These are phyloP conservation scores for Arachnopeziza araneosa DNA, from an alignment of 2,329 filamentous ascomycete genomes.

Conservation along the genomic window DNA sequence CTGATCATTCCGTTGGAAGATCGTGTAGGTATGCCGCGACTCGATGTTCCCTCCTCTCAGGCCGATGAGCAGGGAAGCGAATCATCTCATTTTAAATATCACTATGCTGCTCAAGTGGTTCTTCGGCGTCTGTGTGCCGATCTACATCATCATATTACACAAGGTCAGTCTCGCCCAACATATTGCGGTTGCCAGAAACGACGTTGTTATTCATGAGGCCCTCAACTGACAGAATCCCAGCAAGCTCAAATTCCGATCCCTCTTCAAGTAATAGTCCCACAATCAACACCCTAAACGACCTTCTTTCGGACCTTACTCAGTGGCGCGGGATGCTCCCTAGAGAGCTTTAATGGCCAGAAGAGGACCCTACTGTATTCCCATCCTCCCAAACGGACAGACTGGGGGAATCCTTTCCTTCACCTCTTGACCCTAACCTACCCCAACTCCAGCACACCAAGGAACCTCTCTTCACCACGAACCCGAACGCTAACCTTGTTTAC, in stretches of 20 bases:
- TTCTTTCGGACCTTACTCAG: conserved; percentile 48
- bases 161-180: conserved; percentile 37
- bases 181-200: background rate
- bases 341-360: conserved; percentile 52
- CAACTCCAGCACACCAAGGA: conserved; percentile 19
- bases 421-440: conserved; percentile 19
- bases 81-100: conserved; percentile 48
- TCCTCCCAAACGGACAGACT: conserved; percentile 19
- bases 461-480: conserved; percentile 42
- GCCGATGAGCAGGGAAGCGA: conserved; percentile 44
- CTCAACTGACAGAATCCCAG: conserved; percentile 1
- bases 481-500: conserved; percentile 37
- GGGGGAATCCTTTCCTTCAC: conserved; percentile 14
- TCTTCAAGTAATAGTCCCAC: conserved; percentile 13
- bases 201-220: background rate
- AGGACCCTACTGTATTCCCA: conserved; percentile 40
- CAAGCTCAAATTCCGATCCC: conserved; percentile 14
- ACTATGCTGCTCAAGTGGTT: conserved; percentile 56
- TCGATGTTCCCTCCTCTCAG: conserved; percentile 42
- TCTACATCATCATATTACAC: conserved; percentile 46
- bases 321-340: conserved; percentile 52
- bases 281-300: conserved; percentile 42
- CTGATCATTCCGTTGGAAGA: conserved; percentile 44
- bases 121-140: conserved; percentile 47
- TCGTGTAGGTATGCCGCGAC: conserved; percentile 49